phyloP scores from a whole-genome alignment of 345 rosid genomes.

The Brassica juncea region DNA sequence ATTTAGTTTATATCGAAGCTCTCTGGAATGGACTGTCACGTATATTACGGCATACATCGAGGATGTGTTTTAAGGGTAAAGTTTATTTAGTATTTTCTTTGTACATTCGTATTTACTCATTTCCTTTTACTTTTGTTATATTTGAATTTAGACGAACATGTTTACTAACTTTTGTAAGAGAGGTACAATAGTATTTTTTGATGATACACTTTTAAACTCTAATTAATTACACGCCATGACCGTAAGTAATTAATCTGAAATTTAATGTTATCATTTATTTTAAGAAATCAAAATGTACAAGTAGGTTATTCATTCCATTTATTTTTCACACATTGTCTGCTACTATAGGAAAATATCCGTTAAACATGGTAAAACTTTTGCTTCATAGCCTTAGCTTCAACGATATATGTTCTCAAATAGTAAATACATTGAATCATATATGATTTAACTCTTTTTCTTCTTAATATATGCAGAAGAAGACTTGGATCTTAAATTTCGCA shows the following conservation, averaged over 20 bases:
- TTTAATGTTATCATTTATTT: background rate
- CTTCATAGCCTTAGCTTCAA: constrained; percentile 3
- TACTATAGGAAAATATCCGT: constrained; percentile 13
- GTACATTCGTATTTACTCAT: too few species aligned
- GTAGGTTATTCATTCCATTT: constrained; percentile 5
- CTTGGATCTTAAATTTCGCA: constrained; percentile 24
- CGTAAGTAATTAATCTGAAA: background rate
- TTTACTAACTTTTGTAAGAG: background rate
- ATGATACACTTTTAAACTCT: background rate
- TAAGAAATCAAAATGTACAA: background rate
- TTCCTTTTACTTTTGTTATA: too few species aligned
- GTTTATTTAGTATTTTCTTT: background rate
- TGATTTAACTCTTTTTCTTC: background rate
- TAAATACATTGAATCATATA: background rate
- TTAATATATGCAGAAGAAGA: constrained; percentile 28
- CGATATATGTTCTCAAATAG: background rate
- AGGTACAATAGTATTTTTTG: background rate
- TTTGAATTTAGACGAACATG: background rate
- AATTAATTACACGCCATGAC: constrained; percentile 9
- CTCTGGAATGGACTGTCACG: background rate
- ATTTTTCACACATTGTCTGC: constrained; percentile 2
- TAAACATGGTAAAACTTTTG: constrained; percentile 30
- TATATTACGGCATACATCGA: background rate
- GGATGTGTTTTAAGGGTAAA: background rate
- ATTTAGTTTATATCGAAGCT: background rate